Evolutionary conservation across 2,329 filamentous ascomycete genomes (phyloP).

Genomic region (Fusarium praegraminearum): DNA sequence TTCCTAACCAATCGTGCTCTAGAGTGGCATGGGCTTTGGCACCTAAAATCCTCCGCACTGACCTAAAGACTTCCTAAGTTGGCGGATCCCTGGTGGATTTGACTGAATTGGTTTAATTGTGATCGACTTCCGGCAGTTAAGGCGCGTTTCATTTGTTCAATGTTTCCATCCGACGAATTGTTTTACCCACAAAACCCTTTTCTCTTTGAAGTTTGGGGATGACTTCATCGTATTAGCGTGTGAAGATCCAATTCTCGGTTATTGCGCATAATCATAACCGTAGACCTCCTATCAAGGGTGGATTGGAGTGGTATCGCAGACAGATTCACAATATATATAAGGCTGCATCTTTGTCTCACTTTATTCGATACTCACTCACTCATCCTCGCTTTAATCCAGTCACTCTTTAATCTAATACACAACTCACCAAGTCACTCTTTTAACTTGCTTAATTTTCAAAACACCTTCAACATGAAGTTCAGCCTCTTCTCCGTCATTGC

Average conservation of each 20-base stretch:
- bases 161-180: slow-evolving; percentile 8
- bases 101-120: slow-evolving; percentile 8
- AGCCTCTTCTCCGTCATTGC: slow-evolving; percentile 23
- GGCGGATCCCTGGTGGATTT: slow-evolving; percentile 10
- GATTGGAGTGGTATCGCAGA: background rate
- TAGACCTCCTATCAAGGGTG: slow-evolving; percentile 12
- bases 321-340: slow-evolving; percentile 6
- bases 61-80: background rate
- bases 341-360: background rate
- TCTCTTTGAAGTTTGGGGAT: background rate
- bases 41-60: background rate
- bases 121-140: slow-evolving; percentile 23
- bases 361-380: background rate
- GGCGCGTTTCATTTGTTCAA: slow-evolving; percentile 9
- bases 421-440: slow-evolving; percentile 35
- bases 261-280: background rate
- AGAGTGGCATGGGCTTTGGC: slow-evolving; percentile 8
- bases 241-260: slow-evolving; percentile 25
- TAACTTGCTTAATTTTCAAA: background rate
- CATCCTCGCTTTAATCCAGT: slow-evolving; percentile 18
- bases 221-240: background rate
- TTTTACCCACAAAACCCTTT: background rate
- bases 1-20: background rate
- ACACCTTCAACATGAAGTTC: slow-evolving; percentile 29
- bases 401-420: slow-evolving; percentile 17